Evolutionary conservation across 2,329 filamentous ascomycete species (phyloP).

Genomic region (Ophidiomyces ophidiicola): DNA sequence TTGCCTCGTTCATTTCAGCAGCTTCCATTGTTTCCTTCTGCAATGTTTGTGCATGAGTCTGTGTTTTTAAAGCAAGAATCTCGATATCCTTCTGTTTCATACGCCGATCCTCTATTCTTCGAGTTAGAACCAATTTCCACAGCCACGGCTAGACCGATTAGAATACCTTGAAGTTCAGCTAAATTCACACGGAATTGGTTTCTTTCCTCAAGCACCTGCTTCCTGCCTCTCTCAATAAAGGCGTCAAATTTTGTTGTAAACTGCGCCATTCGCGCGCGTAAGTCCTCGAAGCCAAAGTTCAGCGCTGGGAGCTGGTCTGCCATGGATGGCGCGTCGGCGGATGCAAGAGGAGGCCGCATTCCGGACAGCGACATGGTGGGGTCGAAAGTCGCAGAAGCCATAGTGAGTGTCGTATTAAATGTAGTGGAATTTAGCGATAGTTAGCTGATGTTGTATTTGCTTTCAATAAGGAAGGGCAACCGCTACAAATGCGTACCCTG

Average conservation of each 20-base stretch:
- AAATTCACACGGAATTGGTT: slow-evolving; percentile 88
- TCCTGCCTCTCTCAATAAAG: slow-evolving; percentile 84
- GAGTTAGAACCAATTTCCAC: slow-evolving; percentile 7
- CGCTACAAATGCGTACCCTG: too few relatives aligned
- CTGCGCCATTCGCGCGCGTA: slow-evolving; percentile 87
- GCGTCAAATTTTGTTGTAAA: slow-evolving; percentile 85
- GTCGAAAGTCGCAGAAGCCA: slow-evolving; percentile 38
- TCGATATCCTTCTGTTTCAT: slow-evolving; percentile 82
- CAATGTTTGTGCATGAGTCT: slow-evolving; percentile 44
- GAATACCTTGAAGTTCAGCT: slow-evolving; percentile 82
- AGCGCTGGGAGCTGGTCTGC: slow-evolving; percentile 65
- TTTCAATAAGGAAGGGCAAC: too few relatives aligned
- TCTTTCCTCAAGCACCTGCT: slow-evolving; percentile 79
- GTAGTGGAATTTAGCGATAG: too few relatives aligned
- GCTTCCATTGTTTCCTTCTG: slow-evolving; percentile 51
- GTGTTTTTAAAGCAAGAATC: slow-evolving; percentile 49
- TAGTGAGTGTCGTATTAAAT: too few relatives aligned
- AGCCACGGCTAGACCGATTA: slow-evolving; percentile 6
- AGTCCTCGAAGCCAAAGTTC: slow-evolving; percentile 90
- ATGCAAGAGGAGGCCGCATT: slow-evolving; percentile 40
- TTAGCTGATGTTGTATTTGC: too few relatives aligned
- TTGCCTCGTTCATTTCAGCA: slow-evolving; percentile 49
- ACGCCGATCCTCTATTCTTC: slow-evolving; percentile 64
- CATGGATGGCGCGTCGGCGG: slow-evolving; percentile 46
- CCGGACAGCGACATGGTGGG: slow-evolving; percentile 44